Evolutionary conservation across 2,329 filamentous ascomycete genomes (phyloP).

Genomic region (Aureobasidium sp.): DNA sequence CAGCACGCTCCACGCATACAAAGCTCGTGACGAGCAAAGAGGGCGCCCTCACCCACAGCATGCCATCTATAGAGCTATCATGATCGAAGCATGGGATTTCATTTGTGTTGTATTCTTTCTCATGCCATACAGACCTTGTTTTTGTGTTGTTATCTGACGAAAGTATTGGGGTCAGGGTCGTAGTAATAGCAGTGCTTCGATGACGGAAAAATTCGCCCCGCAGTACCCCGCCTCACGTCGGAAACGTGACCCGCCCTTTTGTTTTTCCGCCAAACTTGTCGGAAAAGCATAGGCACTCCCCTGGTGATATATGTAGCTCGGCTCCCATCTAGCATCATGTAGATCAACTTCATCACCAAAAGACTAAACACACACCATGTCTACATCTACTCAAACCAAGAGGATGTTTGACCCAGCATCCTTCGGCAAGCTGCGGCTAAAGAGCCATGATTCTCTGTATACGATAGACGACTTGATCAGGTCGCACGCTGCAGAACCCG

Average conservation of each 20-base stretch:
- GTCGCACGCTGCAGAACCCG: constrained; percentile 24
- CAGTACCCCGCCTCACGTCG: background rate
- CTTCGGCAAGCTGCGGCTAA: constrained; percentile 5
- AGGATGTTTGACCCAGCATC: background rate
- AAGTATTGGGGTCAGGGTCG: background rate
- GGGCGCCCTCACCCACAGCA: too few relatives aligned
- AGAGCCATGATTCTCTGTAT: constrained; percentile 7
- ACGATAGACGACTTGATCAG: constrained; percentile 30
- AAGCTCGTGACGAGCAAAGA: too few relatives aligned
- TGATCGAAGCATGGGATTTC: too few relatives aligned
- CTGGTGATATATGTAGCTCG: background rate
- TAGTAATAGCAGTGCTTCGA: background rate
- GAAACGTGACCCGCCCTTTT: background rate
- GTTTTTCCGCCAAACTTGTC: background rate
- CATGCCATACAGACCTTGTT: too few relatives aligned
- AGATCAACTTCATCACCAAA: background rate
- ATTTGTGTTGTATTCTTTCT: too few relatives aligned
- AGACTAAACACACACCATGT: background rate
- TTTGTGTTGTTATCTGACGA: too few relatives aligned
- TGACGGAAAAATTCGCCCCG: background rate
- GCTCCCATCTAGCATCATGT: background rate
- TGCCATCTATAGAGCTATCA: too few relatives aligned
- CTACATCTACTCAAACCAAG: background rate
- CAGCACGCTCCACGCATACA: too few relatives aligned
- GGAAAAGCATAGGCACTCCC: background rate